Conservation (phyloP, 2,329 filamentous ascomycete genomes). For the Fusarium cyanostomum region DNA sequence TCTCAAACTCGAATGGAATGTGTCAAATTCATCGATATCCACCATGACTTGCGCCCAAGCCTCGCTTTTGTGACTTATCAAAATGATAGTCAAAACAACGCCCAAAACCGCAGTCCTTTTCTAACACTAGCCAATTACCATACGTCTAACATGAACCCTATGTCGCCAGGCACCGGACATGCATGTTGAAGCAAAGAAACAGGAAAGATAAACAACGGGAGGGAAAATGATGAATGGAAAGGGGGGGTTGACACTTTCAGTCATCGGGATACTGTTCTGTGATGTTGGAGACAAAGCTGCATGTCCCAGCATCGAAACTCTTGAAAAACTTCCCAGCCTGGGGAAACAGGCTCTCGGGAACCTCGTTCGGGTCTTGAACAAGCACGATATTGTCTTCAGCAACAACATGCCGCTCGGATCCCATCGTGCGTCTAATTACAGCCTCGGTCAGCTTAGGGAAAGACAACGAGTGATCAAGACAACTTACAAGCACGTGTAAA, state of each 20-base stretch:
- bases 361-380: conserved; percentile 57
- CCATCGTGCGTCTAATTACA: conserved; percentile 44
- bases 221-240: not conserved
- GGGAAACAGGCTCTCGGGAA: conserved; percentile 68
- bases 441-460: conserved; percentile 10
- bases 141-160: not conserved
- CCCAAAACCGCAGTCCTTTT: not conserved
- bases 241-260: conserved; percentile 51
- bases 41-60: not conserved
- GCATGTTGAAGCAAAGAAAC: conserved; percentile 2
- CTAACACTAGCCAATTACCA: conserved; percentile 1
- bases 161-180: conserved; percentile 6
- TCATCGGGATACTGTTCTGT: conserved; percentile 87
- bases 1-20: not conserved
- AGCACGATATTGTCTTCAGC: conserved; percentile 81
- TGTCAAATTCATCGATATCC: conserved; percentile 15
- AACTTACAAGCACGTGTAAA: conserved; percentile 82
- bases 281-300: conserved; percentile 83
- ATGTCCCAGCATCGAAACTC: conserved; percentile 74
- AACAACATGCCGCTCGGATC: conserved; percentile 47
- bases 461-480: not conserved
- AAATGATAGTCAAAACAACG: conserved; percentile 4
- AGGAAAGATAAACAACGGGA: not conserved
- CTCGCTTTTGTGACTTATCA: not conserved
- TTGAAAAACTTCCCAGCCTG: conserved; percentile 89